Evolutionary conservation across 2,329 filamentous ascomycete genomes (phyloP).

Genomic region (Coleophoma eucalyptorum): DNA sequence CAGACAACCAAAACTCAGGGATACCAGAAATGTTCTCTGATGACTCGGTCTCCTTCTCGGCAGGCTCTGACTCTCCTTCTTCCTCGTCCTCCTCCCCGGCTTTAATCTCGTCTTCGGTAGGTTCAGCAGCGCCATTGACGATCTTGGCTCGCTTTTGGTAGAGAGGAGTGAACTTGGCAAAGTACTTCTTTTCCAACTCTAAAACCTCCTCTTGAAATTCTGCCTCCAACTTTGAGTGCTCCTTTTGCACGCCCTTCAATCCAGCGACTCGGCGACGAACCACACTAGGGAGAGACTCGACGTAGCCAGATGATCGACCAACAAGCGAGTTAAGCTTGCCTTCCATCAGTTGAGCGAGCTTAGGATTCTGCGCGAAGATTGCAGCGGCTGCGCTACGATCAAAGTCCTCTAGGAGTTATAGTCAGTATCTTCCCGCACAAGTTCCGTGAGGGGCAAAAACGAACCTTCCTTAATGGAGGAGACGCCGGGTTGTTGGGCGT

Average conservation of each 20-base stretch:
- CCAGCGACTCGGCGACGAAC: constrained; percentile 93
- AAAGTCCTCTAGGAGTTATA: constrained; percentile 67
- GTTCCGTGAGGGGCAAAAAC: constrained; percentile 22
- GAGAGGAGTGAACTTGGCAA: constrained; percentile 95
- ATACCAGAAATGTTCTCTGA: constrained; percentile 65
- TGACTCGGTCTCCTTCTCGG: constrained; percentile 48
- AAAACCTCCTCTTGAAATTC: constrained; percentile 99
- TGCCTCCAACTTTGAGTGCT: constrained; percentile 96
- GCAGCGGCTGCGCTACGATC: constrained; percentile 84
- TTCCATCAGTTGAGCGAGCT: constrained; percentile 95
- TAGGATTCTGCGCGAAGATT: constrained; percentile 93
- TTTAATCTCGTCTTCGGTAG: constrained; percentile 81
- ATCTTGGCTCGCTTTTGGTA: constrained; percentile 95
- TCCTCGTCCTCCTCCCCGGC: constrained; percentile 75
- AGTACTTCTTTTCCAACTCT: constrained; percentile 99
- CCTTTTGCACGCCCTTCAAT: constrained; percentile 96
- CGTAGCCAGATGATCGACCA: constrained; percentile 93
- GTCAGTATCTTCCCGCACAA: constrained; percentile 18
- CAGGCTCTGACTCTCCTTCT: constrained; percentile 44
- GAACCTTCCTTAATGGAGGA: constrained; percentile 96
- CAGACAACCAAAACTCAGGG: constrained; percentile 98
- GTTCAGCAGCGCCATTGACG: constrained; percentile 82
- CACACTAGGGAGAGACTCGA: constrained; percentile 86
- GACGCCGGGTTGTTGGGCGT: constrained; percentile 91
- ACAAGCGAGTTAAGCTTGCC: constrained; percentile 91